phyloP scores from a whole-genome alignment of 2,329 filamentous ascomycete genomes.

The Ceratocystis huliohia region DNA sequence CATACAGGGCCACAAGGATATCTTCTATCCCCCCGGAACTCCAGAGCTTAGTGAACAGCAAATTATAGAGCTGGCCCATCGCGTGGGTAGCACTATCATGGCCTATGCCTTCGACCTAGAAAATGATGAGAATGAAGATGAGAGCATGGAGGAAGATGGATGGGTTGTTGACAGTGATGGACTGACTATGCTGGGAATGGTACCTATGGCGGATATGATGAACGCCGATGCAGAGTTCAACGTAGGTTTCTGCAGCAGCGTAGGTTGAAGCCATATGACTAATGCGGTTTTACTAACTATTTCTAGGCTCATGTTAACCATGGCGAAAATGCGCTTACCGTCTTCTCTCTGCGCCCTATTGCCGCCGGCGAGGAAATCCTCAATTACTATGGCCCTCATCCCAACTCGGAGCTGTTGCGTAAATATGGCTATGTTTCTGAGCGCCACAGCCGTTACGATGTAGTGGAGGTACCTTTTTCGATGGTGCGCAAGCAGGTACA shows the following conservation, averaged over 20 bases:
- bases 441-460: constrained; percentile 66
- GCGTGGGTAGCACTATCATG: constrained; percentile 83
- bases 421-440: constrained; percentile 79
- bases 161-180: constrained; percentile 53
- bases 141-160: constrained; percentile 46
- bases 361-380: constrained; percentile 61
- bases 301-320: constrained; percentile 42
- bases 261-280: neutral
- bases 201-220: constrained; percentile 78
- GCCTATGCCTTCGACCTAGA: constrained; percentile 80
- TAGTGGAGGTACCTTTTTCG: constrained; percentile 61
- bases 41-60: constrained; percentile 32
- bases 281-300: constrained; percentile 11
- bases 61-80: constrained; percentile 48
- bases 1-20: constrained; percentile 33
- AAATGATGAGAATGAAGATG: constrained; percentile 40
- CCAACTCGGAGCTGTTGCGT: constrained; percentile 68
- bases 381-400: constrained; percentile 80
- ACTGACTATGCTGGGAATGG: constrained; percentile 62
- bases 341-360: constrained; percentile 59
- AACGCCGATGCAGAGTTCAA: constrained; percentile 87
- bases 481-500: constrained; percentile 39
- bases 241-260: constrained; percentile 23
- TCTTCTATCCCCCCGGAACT: constrained; percentile 35
- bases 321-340: constrained; percentile 46